phyloP scores from a whole-genome alignment of 257 asterid species.

The Eustoma russellianum region DNA sequence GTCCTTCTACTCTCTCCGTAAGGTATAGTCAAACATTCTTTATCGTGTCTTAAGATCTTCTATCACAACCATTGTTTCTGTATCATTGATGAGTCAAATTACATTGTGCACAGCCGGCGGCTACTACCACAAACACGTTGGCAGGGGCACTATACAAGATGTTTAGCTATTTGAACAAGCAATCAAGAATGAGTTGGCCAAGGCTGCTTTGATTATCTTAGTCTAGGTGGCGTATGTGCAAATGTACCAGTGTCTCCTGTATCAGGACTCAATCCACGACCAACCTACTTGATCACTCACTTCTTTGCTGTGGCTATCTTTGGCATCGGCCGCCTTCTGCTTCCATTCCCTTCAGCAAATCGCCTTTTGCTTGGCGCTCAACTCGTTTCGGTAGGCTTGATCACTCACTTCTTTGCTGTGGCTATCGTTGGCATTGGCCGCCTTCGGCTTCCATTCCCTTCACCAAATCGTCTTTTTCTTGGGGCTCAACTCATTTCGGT shows the following conservation, averaged over 20 bases:
- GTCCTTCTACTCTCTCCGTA: constrained; percentile 13
- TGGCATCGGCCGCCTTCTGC: constrained; percentile 18
- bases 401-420: constrained; percentile 22
- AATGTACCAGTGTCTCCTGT: constrained; percentile 17
- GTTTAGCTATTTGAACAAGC: constrained; percentile 12
- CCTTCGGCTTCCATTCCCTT: constrained; percentile 16
- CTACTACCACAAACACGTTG: constrained; percentile 20
- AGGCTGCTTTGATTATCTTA: constrained; percentile 23
- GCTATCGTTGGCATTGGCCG: constrained; percentile 20
- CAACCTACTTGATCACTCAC: constrained; percentile 11
- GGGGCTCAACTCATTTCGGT: constrained; percentile 16
- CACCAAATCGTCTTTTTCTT: constrained; percentile 9
- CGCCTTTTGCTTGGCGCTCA: constrained; percentile 13
- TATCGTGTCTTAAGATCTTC: not conserved
- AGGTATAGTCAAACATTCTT: not conserved
- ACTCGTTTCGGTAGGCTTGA: constrained; percentile 12
- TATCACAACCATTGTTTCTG: not conserved
- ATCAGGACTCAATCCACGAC: constrained; percentile 23
- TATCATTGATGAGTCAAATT: not conserved
- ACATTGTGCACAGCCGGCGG: constrained; percentile 13
- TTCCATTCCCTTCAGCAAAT: constrained; percentile 17
- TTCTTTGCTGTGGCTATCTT: constrained; percentile 23
- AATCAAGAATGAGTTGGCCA: constrained; percentile 19
- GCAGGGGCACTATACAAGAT: constrained; percentile 24
- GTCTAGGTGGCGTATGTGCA: constrained; percentile 22